phyloP scores from a whole-genome alignment of 164 flowering plant genomes.

The Vitis rotundifolia region DNA sequence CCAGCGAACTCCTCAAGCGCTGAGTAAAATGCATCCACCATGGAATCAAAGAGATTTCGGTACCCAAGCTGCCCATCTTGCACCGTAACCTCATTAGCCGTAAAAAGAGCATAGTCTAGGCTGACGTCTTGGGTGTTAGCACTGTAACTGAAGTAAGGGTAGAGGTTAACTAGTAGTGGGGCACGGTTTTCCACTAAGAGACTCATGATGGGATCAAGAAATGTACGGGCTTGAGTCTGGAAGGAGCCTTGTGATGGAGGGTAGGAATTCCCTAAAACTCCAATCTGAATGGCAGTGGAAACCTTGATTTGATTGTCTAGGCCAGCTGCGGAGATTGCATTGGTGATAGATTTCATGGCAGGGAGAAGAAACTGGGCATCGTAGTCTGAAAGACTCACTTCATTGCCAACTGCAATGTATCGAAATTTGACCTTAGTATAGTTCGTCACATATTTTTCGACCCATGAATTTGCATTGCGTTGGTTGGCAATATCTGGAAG shows the following conservation, averaged over 20 bases:
- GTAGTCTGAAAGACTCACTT: slow-evolving; percentile 14
- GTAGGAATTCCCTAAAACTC: slow-evolving; percentile 14
- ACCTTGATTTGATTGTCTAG: slow-evolving; percentile 30
- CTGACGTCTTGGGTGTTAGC: neutral
- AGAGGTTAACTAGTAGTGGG: slow-evolving; percentile 29
- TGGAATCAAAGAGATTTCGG: slow-evolving; percentile 32
- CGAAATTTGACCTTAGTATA: slow-evolving; percentile 18
- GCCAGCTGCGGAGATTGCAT: slow-evolving; percentile 27
- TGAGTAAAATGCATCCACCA: slow-evolving; percentile 22
- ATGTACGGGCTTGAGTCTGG: neutral
- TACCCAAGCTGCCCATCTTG: slow-evolving; percentile 8
- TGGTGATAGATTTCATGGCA: slow-evolving; percentile 33
- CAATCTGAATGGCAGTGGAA: slow-evolving; percentile 20
- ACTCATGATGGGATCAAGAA: slow-evolving; percentile 14
- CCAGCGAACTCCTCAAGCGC: slow-evolving; percentile 26
- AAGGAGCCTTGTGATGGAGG: slow-evolving; percentile 38
- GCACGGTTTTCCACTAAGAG: slow-evolving; percentile 9
- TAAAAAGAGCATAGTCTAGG: slow-evolving; percentile 28
- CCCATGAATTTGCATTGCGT: slow-evolving; percentile 24
- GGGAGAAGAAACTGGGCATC: slow-evolving; percentile 26
- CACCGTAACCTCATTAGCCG: neutral
- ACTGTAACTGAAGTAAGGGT: slow-evolving; percentile 29
- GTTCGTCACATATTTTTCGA: slow-evolving; percentile 16
- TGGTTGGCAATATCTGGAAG: slow-evolving; percentile 15
- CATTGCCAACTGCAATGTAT: slow-evolving; percentile 29